phyloP scores from a whole-genome alignment of 495 filamentous ascomycete species.

The Neurospora discreta region DNA sequence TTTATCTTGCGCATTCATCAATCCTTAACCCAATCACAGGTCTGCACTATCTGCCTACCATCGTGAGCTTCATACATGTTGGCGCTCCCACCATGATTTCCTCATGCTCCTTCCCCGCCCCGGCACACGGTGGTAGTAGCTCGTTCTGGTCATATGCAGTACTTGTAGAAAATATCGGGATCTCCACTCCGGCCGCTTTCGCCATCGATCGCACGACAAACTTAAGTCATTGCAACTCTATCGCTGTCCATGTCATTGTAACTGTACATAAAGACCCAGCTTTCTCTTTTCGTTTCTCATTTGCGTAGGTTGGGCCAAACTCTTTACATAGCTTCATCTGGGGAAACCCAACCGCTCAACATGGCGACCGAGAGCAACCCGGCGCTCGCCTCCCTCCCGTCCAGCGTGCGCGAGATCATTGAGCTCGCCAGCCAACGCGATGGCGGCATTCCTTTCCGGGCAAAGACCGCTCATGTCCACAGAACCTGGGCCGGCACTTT shows the following conservation, averaged over 20 bases:
- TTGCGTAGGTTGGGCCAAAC: not conserved
- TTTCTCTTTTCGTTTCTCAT: not conserved
- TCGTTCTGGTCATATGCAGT: not conserved
- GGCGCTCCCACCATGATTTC: not conserved
- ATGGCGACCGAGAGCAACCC: conserved; percentile 7
- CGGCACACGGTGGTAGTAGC: not conserved
- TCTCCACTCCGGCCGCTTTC: not conserved
- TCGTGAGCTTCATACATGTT: not conserved
- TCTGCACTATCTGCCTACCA: not conserved
- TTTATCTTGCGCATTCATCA: not conserved
- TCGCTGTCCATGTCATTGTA: not conserved
- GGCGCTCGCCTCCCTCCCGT: conserved; percentile 8
- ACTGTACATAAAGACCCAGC: not conserved
- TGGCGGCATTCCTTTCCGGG: conserved; percentile 60
- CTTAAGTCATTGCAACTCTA: not conserved
- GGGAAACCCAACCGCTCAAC: not conserved
- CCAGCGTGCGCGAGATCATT: conserved; percentile 12
- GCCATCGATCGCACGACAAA: not conserved
- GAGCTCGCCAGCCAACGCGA: conserved; percentile 4
- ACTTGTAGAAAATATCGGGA: not conserved
- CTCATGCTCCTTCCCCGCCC: not conserved
- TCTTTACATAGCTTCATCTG: not conserved
- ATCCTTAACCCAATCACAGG: not conserved
- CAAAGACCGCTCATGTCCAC: conserved; percentile 58
- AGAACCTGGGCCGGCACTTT: conserved; percentile 97